These are phyloP conservation scores for Sporothrix brasiliensis DNA, from an alignment of 2,329 filamentous ascomycete species.

Conservation along the genomic window DNA sequence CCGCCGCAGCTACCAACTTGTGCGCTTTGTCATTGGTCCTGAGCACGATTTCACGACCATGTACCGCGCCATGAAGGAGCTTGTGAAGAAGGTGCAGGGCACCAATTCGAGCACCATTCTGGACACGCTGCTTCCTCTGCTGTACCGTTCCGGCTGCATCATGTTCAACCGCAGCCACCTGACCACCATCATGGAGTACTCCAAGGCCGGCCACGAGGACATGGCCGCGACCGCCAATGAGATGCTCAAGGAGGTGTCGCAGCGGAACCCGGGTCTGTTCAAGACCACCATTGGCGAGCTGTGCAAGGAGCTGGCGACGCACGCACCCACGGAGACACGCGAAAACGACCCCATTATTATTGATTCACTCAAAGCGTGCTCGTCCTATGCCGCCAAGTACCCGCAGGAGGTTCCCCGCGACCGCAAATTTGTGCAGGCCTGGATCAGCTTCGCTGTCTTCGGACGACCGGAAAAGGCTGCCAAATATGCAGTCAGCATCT, in stretches of 20 bases:
- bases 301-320: slow-evolving; percentile 80
- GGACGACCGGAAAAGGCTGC: slow-evolving; percentile 80
- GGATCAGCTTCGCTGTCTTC: slow-evolving; percentile 81
- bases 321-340: slow-evolving; percentile 71
- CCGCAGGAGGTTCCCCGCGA: slow-evolving; percentile 81
- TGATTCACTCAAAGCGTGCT: slow-evolving; percentile 90
- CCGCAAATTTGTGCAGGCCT: slow-evolving; percentile 75
- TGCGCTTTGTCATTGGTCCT: slow-evolving; percentile 80
- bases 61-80: slow-evolving; percentile 84
- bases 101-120: slow-evolving; percentile 66
- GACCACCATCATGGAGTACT: slow-evolving; percentile 83
- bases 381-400: slow-evolving; percentile 85
- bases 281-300: slow-evolving; percentile 90
- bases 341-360: slow-evolving; percentile 74
- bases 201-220: slow-evolving; percentile 78
- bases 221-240: slow-evolving; percentile 81
- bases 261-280: slow-evolving; percentile 84
- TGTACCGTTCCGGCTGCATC: slow-evolving; percentile 81
- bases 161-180: slow-evolving; percentile 95
- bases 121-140: slow-evolving; percentile 77
- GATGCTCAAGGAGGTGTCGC: slow-evolving; percentile 88
- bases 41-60: slow-evolving; percentile 93
- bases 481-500: slow-evolving; percentile 90
- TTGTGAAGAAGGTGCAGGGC: slow-evolving; percentile 77
- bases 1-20: slow-evolving; percentile 83